phyloP scores from a whole-genome alignment of 2,329 filamentous ascomycete genomes.

The Dichotomopilus funicola region DNA sequence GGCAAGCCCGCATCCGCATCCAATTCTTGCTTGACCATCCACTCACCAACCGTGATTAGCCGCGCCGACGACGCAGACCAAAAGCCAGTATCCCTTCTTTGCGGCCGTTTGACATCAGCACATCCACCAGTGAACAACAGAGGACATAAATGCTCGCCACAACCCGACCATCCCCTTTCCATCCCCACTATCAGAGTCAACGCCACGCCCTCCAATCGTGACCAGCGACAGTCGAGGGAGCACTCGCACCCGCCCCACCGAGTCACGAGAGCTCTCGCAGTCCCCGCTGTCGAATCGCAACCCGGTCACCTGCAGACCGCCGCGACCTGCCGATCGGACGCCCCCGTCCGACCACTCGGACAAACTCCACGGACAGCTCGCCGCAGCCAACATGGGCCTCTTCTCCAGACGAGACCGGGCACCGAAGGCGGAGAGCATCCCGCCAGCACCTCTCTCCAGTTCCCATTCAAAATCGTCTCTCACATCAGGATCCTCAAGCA shows the following conservation, averaged over 20 bases:
- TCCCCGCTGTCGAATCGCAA: conserved; percentile 10
- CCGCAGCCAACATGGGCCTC: conserved; percentile 42
- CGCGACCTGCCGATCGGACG: conserved; percentile 14
- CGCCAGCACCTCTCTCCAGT: conserved; percentile 34
- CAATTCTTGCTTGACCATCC: background rate
- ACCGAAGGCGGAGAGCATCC: conserved; percentile 31
- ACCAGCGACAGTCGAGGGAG: background rate
- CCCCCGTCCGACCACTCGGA: conserved; percentile 9
- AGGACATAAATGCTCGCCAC: too few species aligned
- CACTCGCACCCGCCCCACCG: conserved; percentile 7
- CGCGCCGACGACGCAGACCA: conserved; percentile 7
- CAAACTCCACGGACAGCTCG: conserved; percentile 4
- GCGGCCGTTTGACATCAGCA: background rate
- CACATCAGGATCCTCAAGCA: conserved; percentile 44
- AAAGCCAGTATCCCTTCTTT: background rate
- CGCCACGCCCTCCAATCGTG: conserved; percentile 6
- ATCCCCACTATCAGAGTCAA: background rate
- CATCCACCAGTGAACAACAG: too few species aligned
- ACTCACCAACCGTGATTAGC: background rate
- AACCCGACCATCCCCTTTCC: too few species aligned
- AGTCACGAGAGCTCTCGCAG: conserved; percentile 15
- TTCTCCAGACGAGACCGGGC: conserved; percentile 51
- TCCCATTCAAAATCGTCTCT: conserved; percentile 46
- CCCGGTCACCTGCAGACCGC: conserved; percentile 16
- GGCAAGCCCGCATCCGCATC: background rate